A percentile compares a stretch with the other conserved stretches of the same genome.
These are phyloP conservation scores for Paecilomyces variotii DNA, from an alignment of 2,329 filamentous ascomycete genomes.

Conservation along the genomic window DNA sequence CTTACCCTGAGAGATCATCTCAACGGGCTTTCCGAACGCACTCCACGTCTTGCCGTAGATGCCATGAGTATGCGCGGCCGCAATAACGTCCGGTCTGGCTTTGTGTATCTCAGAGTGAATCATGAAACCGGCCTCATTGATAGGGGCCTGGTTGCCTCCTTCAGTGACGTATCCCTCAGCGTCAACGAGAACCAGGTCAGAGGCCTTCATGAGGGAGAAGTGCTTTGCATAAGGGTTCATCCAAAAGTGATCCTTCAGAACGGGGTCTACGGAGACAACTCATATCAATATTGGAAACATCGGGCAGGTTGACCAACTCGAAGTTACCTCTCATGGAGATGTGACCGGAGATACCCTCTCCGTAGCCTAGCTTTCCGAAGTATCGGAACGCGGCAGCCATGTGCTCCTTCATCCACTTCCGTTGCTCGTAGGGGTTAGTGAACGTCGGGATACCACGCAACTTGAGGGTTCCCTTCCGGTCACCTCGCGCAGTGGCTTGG, in stretches of 20 bases:
- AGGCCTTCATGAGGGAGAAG: slow-evolving; percentile 34
- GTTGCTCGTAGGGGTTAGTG: slow-evolving; percentile 35
- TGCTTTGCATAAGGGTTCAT: slow-evolving; percentile 34
- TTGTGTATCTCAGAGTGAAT: slow-evolving; percentile 54
- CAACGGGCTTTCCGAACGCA: slow-evolving; percentile 50
- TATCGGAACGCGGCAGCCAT: slow-evolving; percentile 32
- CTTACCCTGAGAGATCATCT: slow-evolving; percentile 55
- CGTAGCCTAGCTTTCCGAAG: slow-evolving; percentile 18
- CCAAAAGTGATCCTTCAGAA: slow-evolving; percentile 32
- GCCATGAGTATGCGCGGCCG: slow-evolving; percentile 52
- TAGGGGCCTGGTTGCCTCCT: slow-evolving; percentile 31
- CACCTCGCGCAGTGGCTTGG: slow-evolving; percentile 28
- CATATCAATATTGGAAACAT: background rate
- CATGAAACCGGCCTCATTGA: slow-evolving; percentile 46
- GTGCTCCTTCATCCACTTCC: slow-evolving; percentile 46
- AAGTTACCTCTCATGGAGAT: slow-evolving; percentile 30
- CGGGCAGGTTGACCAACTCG: background rate
- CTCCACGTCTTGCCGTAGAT: slow-evolving; percentile 56
- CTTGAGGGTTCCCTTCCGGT: slow-evolving; percentile 27
- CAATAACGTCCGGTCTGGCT: slow-evolving; percentile 51
- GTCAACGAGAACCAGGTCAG: slow-evolving; percentile 34
- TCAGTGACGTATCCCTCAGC: slow-evolving; percentile 33
- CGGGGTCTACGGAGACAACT: slow-evolving; percentile 18
- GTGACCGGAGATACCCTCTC: slow-evolving; percentile 24
- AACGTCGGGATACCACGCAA: slow-evolving; percentile 32